Evolutionary conservation across 1,284 basidiomycete genomes (phyloP).

Genomic region (Sparassis latifolia): DNA sequence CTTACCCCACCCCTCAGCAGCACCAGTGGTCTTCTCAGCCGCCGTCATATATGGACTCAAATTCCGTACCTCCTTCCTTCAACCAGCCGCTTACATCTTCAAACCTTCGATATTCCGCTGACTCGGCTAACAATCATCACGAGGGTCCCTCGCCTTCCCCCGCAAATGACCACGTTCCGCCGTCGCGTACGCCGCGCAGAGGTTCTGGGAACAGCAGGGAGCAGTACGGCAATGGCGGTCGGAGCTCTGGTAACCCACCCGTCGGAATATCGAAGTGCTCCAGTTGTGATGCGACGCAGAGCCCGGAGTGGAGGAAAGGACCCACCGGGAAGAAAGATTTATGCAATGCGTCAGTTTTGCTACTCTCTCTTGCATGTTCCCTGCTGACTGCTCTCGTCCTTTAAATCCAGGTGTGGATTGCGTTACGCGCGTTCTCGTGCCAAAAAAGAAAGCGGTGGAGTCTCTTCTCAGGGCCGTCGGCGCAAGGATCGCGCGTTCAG

Average conservation of each 20-base stretch:
- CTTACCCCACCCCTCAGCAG: constrained; percentile 31
- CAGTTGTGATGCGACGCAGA: constrained; percentile 78
- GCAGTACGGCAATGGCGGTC: constrained; percentile 23
- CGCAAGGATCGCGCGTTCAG: constrained; percentile 38
- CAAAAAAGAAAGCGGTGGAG: constrained; percentile 63
- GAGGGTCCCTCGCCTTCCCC: constrained; percentile 21
- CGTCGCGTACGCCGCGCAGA: constrained; percentile 54
- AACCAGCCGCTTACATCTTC: constrained; percentile 18
- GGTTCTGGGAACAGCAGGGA: constrained; percentile 26
- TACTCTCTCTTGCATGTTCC: constrained; percentile 16
- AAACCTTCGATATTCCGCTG: constrained; percentile 13
- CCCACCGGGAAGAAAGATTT: constrained; percentile 87
- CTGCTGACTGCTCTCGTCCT: constrained; percentile 20
- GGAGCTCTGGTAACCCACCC: constrained; percentile 53
- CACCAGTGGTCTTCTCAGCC: constrained; percentile 25
- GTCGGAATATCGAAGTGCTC: constrained; percentile 71
- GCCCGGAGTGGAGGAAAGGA: constrained; percentile 93
- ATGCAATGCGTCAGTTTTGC: constrained; percentile 79
- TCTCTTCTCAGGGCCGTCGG: constrained; percentile 27
- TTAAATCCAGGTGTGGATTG: constrained; percentile 58
- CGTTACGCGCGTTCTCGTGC: constrained; percentile 77
- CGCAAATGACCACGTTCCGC: constrained; percentile 49
- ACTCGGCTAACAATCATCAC: constrained; percentile 10
- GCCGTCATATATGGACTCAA: constrained; percentile 20
- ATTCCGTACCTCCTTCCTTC: constrained; percentile 12